Evolutionary conservation across 2,329 filamentous ascomycete genomes (phyloP), one percentile per base, ranked within the genome.

Genomic region (Diplodia sapinea): DNA sequence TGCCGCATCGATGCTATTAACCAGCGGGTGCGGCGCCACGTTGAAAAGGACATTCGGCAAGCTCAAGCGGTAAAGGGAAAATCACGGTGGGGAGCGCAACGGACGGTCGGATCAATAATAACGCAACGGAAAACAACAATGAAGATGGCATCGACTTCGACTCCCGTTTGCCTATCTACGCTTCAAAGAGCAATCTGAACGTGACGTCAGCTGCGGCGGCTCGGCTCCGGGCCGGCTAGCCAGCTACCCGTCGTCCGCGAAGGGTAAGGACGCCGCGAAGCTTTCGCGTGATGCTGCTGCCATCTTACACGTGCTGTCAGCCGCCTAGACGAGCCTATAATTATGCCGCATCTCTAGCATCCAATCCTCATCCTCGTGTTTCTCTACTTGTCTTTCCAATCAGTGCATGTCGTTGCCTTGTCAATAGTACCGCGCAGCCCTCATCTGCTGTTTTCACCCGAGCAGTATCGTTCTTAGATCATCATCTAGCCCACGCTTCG

Each of bases 261-360:
- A n/a, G 47, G 56, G 56, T 20, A 61, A 49, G 23, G 26, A 61
- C 23, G 15, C 38, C 56, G 56, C 38, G 56, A 33, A 17, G 17
- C 23, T 11, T 33, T 33, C 31, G 31, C 31, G 31, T 33, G 31
- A 1, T 33, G 31, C 40, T 59, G 55, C 36, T 8, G 36, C 9
- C 5, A 15, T 17, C 38, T 29, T 26, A 26, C 40, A n/a, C 23
- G 15, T 49, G 40, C 56, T 13, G 56, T 26, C 38, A 61, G 40
- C 56, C 56, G 51, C 29, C 15, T 17, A 33, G 15, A 9, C 33
- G 6, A 29, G 12, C 51, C 12, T 49, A 61, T 61, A 31, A 49
- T 26, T 40, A 13, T 29, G 23, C 56, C 17, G 9, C 7, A 47
- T 33, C 26, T 31, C 38, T 26, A 1, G 17, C 31, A n/a, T 13